Evolutionary conservation across 1,284 basidiomycete genomes (phyloP).

Genomic region (Apiotrichum brassicae): DNA sequence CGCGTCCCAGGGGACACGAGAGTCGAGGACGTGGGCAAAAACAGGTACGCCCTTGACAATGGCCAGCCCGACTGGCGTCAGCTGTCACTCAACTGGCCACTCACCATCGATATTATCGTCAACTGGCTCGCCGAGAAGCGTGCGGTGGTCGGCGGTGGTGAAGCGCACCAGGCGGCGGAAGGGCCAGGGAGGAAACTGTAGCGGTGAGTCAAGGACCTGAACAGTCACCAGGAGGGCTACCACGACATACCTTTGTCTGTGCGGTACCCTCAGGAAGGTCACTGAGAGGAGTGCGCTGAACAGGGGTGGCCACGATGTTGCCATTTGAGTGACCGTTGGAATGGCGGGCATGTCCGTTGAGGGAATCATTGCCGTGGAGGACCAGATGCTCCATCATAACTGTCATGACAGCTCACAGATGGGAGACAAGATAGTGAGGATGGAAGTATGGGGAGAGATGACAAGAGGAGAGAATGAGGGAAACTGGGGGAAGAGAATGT

Average conservation of each 20-base stretch:
- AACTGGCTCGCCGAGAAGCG: slow-evolving; percentile 27
- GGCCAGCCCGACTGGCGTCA: slow-evolving; percentile 35
- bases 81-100: background rate
- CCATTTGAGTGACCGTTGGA: too few relatives aligned
- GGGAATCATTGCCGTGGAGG: background rate
- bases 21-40: slow-evolving; percentile 21
- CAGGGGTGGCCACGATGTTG: too few relatives aligned
- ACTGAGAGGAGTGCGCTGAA: too few relatives aligned
- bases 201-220: too few relatives aligned
- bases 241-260: too few relatives aligned
- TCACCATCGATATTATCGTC: slow-evolving; percentile 31
- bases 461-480: too few relatives aligned
- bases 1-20: slow-evolving; percentile 20
- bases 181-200: slow-evolving; percentile 3
- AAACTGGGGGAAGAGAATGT: too few relatives aligned
- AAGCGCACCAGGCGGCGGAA: slow-evolving; percentile 33
- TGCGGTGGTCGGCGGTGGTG: slow-evolving; percentile 17
- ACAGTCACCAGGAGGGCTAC: too few relatives aligned
- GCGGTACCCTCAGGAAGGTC: too few relatives aligned
- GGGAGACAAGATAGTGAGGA: background rate
- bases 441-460: too few relatives aligned
- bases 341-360: background rate
- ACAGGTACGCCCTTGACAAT: slow-evolving; percentile 17
- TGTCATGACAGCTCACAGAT: background rate
- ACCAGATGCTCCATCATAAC: background rate